A percentile compares a stretch with the other conserved stretches of the same genome.
These are phyloP conservation scores for Fusarium anguioides DNA, from an alignment of 2,329 filamentous ascomycete species.

Conservation along the genomic window DNA sequence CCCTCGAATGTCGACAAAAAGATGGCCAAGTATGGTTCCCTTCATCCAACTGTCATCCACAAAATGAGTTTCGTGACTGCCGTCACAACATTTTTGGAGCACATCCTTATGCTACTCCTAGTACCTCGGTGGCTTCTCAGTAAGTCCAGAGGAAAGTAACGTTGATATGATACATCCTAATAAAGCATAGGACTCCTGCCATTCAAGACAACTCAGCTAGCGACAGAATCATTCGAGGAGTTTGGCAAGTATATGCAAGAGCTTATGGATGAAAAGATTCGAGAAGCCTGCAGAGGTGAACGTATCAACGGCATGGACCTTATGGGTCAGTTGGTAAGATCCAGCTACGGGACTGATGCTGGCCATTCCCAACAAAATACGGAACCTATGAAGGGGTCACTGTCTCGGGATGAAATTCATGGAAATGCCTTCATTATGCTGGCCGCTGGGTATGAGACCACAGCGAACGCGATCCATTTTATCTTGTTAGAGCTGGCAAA, in stretches of 20 bases:
- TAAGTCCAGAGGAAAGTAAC: conserved; percentile 45
- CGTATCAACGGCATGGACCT: conserved; percentile 61
- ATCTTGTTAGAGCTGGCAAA: conserved; percentile 75
- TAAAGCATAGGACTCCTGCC: conserved; percentile 56
- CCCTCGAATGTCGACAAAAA: conserved; percentile 57
- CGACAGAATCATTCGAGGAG: conserved; percentile 68
- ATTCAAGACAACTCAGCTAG: conserved; percentile 61
- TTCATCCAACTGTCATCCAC: conserved; percentile 62
- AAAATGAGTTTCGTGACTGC: conserved; percentile 74
- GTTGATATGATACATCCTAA: conserved; percentile 9
- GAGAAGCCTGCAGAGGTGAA: conserved; percentile 52
- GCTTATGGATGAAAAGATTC: conserved; percentile 70
- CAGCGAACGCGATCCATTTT: conserved; percentile 80
- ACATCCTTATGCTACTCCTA: conserved; percentile 71
- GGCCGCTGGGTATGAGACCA: conserved; percentile 84
- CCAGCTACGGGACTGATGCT: conserved; percentile 48
- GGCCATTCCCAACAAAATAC: background rate
- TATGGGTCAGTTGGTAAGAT: conserved; percentile 62
- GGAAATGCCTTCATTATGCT: conserved; percentile 77
- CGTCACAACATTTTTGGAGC: conserved; percentile 69
- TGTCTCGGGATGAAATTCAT: conserved; percentile 74
- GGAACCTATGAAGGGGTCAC: conserved; percentile 47
- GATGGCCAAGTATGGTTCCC: conserved; percentile 61
- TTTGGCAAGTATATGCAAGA: conserved; percentile 77
- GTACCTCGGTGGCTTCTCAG: conserved; percentile 67